Base-by-base conservation (phyloP, 805 yeast species). In the Metschnikowia bowlesiae region DNA sequence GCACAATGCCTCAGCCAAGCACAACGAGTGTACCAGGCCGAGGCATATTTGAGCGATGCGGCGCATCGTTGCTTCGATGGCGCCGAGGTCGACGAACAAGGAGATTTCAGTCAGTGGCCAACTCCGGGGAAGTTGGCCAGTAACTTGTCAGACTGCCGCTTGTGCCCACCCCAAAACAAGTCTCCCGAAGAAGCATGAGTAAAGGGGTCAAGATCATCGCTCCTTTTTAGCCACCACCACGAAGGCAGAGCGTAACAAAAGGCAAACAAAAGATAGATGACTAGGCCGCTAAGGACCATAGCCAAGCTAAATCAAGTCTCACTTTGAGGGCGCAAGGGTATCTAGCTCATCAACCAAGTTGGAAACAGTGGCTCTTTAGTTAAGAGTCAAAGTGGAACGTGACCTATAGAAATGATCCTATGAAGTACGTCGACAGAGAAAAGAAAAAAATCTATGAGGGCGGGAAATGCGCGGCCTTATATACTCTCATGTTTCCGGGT, bases 61-160 rank as follows among this genome's bases (percentile, higher is more conserved):
- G 22, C 22, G 22, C 22, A 22, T 22, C 22, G 22, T 22, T 22
- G 22, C 22, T 22, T 22, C 22, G 22, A 22, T 22, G 4, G 35
- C 22, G 4, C 32, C 36, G 30, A 22, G 45, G 45, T 42, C 45
- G 45, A 42, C 45, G 45, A 33, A 42, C 45, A 33, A 33, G 45
- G 45, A 42, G 45, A 42, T 42, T 32, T 18, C 26, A 42, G 37
- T 14, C 30, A 32, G 35, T 29, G 42, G 44, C 48, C 42, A 50
- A 40, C 52, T 22, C 7, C 28, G 3, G 0, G 44, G 42, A 41
- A 28, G 38, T 44, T 46, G 32, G 28, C 50, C 49, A 52, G 66
- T 60, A 84, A 90, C 98, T 90, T 92, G 97, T 92, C 99, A 92
- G 99, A 92, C 96, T 86, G 96, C 98, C 98, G 81, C 90, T 86